Percentiles rank a stretch among this genome's conserved stretches.
Conservation (phyloP, 768 basidiomycete species). For the Boletellus sp. region DNA sequence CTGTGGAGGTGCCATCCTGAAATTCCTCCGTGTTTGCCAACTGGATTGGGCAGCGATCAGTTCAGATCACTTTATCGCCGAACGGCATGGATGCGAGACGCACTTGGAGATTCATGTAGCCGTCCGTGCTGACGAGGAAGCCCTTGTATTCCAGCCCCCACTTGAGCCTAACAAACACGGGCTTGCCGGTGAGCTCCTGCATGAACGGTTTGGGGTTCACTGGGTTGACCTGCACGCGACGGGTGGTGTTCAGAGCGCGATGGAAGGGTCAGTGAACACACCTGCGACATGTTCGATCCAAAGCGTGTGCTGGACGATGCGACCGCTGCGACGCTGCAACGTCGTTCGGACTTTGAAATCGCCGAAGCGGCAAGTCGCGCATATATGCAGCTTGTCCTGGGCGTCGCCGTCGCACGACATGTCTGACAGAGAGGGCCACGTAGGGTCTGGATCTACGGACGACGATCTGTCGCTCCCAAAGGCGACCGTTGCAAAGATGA, state of each 20-base stretch:
- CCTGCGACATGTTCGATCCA: constrained; percentile 14
- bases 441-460: constrained; percentile 63
- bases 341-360: constrained; percentile 40
- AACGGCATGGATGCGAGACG: not conserved
- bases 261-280: not conserved
- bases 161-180: constrained; percentile 91
- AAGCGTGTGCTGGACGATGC: not conserved
- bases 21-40: constrained; percentile 99
- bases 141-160: constrained; percentile 99
- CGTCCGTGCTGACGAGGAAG: constrained; percentile 97
- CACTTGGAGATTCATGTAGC: constrained; percentile 99
- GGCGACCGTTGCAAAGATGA: constrained; percentile 97
- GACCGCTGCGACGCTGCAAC: too few relatives aligned
- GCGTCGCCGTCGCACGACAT: constrained; percentile 40
- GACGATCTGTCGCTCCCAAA: constrained; percentile 95
- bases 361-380: constrained; percentile 11
- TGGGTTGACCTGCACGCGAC: constrained; percentile 64
- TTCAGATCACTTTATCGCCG: not conserved
- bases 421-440: constrained; percentile 87
- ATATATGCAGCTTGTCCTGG: not conserved
- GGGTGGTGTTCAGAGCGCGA: constrained; percentile 7
- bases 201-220: constrained; percentile 99
- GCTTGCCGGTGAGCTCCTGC: constrained; percentile 97
- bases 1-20: constrained; percentile 93
- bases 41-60: constrained; percentile 53